Conservation (phyloP, 176 grass and related monocot genomes). For the Coix lacrymajobi region DNA sequence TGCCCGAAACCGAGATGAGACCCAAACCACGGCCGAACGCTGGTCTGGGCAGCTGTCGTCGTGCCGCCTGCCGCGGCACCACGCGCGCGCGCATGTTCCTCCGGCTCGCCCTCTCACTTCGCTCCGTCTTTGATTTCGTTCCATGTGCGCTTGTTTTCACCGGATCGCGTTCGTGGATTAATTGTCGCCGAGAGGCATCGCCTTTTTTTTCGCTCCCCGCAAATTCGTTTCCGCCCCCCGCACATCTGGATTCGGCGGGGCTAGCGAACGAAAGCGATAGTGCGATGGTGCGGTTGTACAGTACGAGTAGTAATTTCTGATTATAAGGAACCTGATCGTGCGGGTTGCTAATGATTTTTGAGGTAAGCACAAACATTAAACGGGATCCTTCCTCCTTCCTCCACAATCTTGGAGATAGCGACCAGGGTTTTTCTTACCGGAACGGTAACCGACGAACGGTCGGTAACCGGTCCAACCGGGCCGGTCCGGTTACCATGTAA, state of each 20-base stretch:
- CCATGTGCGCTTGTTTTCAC: background rate
- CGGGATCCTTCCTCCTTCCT: background rate
- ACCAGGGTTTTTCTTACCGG: too few species aligned
- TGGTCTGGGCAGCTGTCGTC: background rate
- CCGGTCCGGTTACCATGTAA: too few species aligned
- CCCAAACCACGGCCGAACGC: background rate
- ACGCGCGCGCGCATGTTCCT: background rate
- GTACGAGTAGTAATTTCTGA: background rate
- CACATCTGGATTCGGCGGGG: background rate
- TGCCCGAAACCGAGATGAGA: too few species aligned
- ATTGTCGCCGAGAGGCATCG: background rate
- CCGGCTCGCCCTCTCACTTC: background rate
- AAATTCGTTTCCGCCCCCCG: background rate
- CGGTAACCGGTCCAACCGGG: too few species aligned
- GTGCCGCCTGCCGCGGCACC: background rate
- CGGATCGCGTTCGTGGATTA: background rate
- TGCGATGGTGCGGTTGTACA: too few species aligned
- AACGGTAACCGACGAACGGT: too few species aligned
- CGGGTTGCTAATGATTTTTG: background rate
- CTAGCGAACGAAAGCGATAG: background rate
- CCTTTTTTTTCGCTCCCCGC: too few species aligned
- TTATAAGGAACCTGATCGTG: constrained; percentile 29
- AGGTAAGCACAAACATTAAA: background rate
- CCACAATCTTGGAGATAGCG: constrained; percentile 27
- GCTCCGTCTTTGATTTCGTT: background rate